phyloP scores from a whole-genome alignment of 495 filamentous ascomycete genomes.

The Neurospora sp. region DNA sequence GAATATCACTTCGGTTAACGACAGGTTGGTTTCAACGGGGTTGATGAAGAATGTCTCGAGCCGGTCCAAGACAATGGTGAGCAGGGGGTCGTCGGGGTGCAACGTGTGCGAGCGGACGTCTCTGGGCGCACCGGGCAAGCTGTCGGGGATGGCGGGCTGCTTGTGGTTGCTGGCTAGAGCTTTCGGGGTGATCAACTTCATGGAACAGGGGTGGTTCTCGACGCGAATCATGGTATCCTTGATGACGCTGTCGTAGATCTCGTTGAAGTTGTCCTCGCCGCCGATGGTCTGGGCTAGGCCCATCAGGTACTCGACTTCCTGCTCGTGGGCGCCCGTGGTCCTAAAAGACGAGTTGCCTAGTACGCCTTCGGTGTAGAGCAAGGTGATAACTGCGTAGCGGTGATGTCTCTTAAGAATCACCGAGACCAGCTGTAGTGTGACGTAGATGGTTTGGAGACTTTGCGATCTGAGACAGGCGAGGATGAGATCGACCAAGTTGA shows the following conservation, averaged over 20 bases:
- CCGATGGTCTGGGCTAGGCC: constrained; percentile 62
- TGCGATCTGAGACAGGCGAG: constrained; percentile 72
- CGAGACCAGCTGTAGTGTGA: constrained; percentile 75
- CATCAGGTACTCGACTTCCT: constrained; percentile 66
- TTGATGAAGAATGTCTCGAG: constrained; percentile 79
- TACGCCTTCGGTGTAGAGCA: constrained; percentile 56
- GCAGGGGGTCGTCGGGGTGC: constrained; percentile 63
- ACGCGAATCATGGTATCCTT: constrained; percentile 67
- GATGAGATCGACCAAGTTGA: constrained; percentile 89
- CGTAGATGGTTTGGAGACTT: constrained; percentile 79
- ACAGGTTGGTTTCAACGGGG: constrained; percentile 79
- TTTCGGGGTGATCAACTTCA: constrained; percentile 46
- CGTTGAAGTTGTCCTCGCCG: constrained; percentile 59
- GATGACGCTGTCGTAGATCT: constrained; percentile 71
- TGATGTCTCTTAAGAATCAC: constrained; percentile 81
- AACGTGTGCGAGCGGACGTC: constrained; percentile 51
- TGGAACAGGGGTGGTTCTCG: constrained; percentile 72
- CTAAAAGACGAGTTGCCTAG: constrained; percentile 43
- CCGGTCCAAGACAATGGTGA: constrained; percentile 58
- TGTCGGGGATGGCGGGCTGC: constrained; percentile 38
- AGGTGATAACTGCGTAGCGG: constrained; percentile 66
- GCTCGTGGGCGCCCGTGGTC: constrained; percentile 69
- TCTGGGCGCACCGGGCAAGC: constrained; percentile 41
- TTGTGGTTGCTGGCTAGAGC: constrained; percentile 42
- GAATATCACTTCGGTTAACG: constrained; percentile 71